These are phyloP conservation scores for Aureobasidium namibiae DNA, from an alignment of 2,329 filamentous ascomycete genomes.

Conservation along the genomic window DNA sequence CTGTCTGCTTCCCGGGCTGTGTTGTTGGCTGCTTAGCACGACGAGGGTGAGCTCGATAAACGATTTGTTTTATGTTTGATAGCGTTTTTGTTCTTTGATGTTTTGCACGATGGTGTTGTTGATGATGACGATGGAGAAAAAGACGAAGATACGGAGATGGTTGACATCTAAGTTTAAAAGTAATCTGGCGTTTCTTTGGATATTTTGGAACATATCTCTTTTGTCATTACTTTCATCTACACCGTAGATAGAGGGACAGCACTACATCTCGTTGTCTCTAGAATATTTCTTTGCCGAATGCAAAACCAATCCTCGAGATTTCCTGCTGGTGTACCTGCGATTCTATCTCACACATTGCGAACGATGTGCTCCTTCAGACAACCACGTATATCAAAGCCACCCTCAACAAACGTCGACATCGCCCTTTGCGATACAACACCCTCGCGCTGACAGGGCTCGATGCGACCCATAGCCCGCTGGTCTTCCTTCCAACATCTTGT, in stretches of 20 bases:
- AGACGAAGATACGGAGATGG: background rate
- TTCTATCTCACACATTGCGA: background rate
- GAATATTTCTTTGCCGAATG: background rate
- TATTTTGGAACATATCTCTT: background rate
- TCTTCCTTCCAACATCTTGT: too few species aligned
- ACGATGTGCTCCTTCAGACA: too few species aligned
- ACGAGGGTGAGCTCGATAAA: constrained; percentile 11
- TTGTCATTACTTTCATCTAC: background rate
- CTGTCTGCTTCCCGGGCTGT: background rate
- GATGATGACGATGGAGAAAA: background rate
- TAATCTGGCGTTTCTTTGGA: background rate
- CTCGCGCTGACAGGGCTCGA: too few species aligned
- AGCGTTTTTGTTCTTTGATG: background rate
- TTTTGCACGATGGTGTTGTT: background rate
- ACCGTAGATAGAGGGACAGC: background rate
- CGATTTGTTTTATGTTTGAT: background rate
- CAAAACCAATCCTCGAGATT: background rate
- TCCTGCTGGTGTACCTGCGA: background rate
- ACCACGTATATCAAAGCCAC: too few species aligned
- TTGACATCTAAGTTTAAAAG: background rate
- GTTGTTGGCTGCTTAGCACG: constrained; percentile 4
- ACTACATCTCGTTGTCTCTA: background rate
- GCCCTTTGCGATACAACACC: background rate
- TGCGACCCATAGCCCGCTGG: too few species aligned
- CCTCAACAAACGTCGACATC: too few species aligned